phyloP scores from a whole-genome alignment of 1,139 yeast species.

The Diutina sp. region DNA sequence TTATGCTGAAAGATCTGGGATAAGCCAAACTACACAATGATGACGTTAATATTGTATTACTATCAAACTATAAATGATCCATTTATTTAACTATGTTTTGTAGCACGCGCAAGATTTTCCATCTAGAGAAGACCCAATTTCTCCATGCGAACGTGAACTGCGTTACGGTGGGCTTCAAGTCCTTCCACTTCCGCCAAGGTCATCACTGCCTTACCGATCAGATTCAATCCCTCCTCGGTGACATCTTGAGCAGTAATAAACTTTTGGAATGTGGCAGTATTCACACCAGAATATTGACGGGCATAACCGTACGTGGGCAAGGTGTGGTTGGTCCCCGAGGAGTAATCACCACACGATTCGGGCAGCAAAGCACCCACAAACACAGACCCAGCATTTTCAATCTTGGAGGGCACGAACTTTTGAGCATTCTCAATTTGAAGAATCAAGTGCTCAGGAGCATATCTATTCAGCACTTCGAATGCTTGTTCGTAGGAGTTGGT shows the following conservation, averaged over 20 bases:
- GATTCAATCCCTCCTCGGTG: conserved; percentile 68
- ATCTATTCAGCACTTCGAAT: conserved; percentile 67
- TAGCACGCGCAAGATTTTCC: no score
- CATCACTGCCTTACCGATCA: conserved; percentile 93
- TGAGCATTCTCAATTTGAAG: conserved; percentile 75
- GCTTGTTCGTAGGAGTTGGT: conserved; percentile 67
- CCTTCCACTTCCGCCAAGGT: conserved; percentile 96
- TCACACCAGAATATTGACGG: conserved; percentile 92
- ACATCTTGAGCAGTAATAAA: conserved; percentile 90
- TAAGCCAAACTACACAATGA: not conserved
- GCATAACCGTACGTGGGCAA: conserved; percentile 98
- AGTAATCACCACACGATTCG: conserved; percentile 96
- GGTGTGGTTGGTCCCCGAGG: conserved; percentile 95
- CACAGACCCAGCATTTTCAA: conserved; percentile 90
- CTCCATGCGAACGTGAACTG: conserved; percentile 87
- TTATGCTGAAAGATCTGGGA: not conserved
- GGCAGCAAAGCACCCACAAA: conserved; percentile 95
- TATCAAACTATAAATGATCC: not conserved
- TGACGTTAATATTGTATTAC: not conserved
- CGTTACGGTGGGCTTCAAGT: conserved; percentile 91
- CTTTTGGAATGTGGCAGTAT: conserved; percentile 90
- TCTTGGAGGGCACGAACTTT: conserved; percentile 51
- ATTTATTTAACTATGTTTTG: not conserved
- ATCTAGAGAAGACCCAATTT: conserved; percentile 37
- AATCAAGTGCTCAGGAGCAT: conserved; percentile 96